Conservation (phyloP, 139 green algal genomes). For the Chlorella sorokiniana region DNA sequence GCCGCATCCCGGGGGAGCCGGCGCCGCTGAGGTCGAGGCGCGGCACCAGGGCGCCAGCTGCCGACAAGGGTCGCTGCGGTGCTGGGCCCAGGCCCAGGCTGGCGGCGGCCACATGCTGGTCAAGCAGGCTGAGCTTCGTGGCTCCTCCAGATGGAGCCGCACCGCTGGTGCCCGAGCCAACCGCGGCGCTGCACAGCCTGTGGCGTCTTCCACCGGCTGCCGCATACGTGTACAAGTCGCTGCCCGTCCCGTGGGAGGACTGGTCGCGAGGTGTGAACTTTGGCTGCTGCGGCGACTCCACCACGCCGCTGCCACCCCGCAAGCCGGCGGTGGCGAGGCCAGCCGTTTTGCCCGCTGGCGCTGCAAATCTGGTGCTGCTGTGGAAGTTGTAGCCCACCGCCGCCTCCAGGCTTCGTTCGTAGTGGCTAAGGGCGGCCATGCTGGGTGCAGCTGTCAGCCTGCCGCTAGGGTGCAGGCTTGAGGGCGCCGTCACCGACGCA, state of each 20-base stretch:
- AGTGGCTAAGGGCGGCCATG: not conserved
- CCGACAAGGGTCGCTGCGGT: no score
- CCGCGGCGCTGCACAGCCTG: not conserved
- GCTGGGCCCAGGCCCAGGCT: not conserved
- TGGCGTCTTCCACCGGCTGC: not conserved
- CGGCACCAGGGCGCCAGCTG: no score
- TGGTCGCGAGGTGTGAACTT: not conserved
- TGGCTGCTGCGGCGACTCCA: not conserved
- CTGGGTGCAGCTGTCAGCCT: slow-evolving; percentile 7
- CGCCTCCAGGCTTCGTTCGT: slow-evolving; percentile 13
- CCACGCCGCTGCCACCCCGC: no score
- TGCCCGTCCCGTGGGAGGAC: not conserved
- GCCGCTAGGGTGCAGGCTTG: not conserved
- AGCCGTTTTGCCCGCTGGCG: not conserved
- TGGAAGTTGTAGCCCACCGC: not conserved
- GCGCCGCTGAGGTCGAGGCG: not conserved
- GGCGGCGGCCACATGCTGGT: not conserved
- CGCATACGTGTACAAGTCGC: not conserved
- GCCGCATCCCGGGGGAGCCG: not conserved
- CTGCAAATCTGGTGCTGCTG: not conserved
- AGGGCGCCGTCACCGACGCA: slow-evolving; percentile 15
- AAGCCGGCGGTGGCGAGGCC: not conserved
- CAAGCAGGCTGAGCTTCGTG: not conserved
- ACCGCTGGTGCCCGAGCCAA: not conserved
- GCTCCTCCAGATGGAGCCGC: no score